Evolutionary conservation across 148 eudicot species (phyloP), one percentile per base, ranked within the genome.

Genomic region (Rhododendron simsii): DNA sequence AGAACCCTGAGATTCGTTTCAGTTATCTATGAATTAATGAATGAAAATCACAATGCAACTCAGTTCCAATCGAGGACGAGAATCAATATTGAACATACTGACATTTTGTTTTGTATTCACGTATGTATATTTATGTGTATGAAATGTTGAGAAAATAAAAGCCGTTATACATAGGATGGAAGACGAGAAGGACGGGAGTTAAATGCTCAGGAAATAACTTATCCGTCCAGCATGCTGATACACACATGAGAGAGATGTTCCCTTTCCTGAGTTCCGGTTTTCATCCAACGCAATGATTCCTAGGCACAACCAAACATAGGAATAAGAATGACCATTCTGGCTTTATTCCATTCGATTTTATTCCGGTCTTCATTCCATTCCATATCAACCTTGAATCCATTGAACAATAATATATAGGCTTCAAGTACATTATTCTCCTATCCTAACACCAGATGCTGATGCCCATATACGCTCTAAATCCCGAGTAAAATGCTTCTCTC

Each of bases 381-480:
- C 5, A 3, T 65, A 23, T 26, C 33, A 65, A 63, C 30, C n/a
- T 8, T 63, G 67, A 61, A 7, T 61, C 28, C 67, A 10, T 63
- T 8, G 9, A 65, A n/a, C 13, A n/a, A n/a, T n/a, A n/a, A n/a
- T 18, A 67, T 67, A 26, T 26, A 26, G 35, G 14, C 28, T 3
- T 47, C 21, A 7, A 23, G 26, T 3, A 47, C 9, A n/a, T 21
- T 26, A 11, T 33, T 69, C 15, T 39, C 65, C 39, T 37, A 37
- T 63, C 3, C 26, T 65, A 7, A 21, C 7, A 75, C 30, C 88
- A 78, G 81, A 79, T 67, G 51, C 69, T 13, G 92, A 87, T 76
- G 75, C 86, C 98, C 94, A 95, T 86, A 91, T 84, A 28, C 37
- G 84, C 85, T 91, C 94, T 50, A 95, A 89, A 81, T 92, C 87